Evolutionary conservation across 371 early-diverging fungal genomes (phyloP), one percentile per base, ranked within the genome.

Genomic region (Mucor saturninus): DNA sequence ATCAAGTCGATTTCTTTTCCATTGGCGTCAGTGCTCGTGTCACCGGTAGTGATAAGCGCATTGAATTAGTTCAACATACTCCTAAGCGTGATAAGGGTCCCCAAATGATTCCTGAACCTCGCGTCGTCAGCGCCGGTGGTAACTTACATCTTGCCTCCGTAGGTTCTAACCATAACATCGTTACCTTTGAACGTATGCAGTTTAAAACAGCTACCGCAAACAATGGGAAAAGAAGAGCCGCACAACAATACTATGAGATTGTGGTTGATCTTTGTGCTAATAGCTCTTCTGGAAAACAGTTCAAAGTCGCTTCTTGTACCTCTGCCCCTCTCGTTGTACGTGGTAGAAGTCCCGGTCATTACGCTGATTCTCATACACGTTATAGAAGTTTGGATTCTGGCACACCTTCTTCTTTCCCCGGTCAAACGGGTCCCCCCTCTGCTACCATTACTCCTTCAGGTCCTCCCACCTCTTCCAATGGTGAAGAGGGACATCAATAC

Each of bases 181-280:
- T 85, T 3, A 89, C 90, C 4, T 96, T 93, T 77, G 95, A 96
- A 67, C 89, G 97, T 10, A 79, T 96, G 42, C 97, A 96, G 77
- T 96, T 96, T 85, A 95, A 95, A 73, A 87, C 91, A 0, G 93
- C 96, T 14, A 96, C 97, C 0, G 93, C 94, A 59, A 96, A 95
- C 74, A 95, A 94, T 64, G 93, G 93, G 46, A 91, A 91, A 68
- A 86, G 94, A 59, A 79, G 83, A 26, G 91, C 94, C 32, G 91
- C 94, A 0, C 96, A 95, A 67, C 96, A 96, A 72, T 95, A 93
- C 73, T 93, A 93, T 70, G 82, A 88, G 43, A 71, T 94, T 54
- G 72, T 81, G 42, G 77, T 93, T 0, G 86, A 87, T 49, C 72
- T 94, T 21, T 84, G 77, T 63, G 93, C 91, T 5, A 74, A 76